Base-by-base conservation (phyloP, 257 asterid genomes). In the Parsonsia alboflavescens region DNA sequence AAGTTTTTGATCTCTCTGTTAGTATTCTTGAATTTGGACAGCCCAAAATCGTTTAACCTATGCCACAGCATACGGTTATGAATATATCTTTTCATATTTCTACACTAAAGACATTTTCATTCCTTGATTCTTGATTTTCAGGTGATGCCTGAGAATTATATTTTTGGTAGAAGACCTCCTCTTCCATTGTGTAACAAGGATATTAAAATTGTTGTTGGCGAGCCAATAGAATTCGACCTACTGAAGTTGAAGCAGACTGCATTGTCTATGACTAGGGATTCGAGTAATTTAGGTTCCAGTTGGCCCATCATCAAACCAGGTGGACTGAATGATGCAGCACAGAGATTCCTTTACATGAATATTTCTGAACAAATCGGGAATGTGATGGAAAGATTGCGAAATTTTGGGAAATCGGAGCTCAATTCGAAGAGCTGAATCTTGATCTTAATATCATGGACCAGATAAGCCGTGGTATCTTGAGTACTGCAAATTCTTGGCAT, bases 121-220 rank as follows among this genome's bases (percentile, higher is more conserved):
- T 69, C 7, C 24, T 62, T 17, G 59, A 41, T 78, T 80, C 24
- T 62, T 17, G 59, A 41, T 78, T 80, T 79, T 54, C 89, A 93
- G 98, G 96, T 93, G 59, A 91, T 93, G 98, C 98, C 97, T 0
- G 98, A 93, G 86, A 86, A 86, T 19, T 91, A 89, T 72, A 86
- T 87, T 78, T 89, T 86, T 77, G 95, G 90, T 28, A 88, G 83
- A 80, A 82, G 87, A 74, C 97, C 95, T 62, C 96, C 81, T 61
- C 68, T 95, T n/a, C 98, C 99, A 49, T 79, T 95, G 85, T 88
- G 89, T 54, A 85, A 86, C 78, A 86, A 64, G 84, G 86, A 92
- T 52, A 87, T 92, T 33, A 80, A 81, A 36, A 87, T 92, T 76
- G 81, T 79, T 8, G 71, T 95, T 16, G 99, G 99, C 2, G 96